Base-by-base conservation (phyloP, 768 basidiomycete genomes). In the Leccinum rimulosum region DNA sequence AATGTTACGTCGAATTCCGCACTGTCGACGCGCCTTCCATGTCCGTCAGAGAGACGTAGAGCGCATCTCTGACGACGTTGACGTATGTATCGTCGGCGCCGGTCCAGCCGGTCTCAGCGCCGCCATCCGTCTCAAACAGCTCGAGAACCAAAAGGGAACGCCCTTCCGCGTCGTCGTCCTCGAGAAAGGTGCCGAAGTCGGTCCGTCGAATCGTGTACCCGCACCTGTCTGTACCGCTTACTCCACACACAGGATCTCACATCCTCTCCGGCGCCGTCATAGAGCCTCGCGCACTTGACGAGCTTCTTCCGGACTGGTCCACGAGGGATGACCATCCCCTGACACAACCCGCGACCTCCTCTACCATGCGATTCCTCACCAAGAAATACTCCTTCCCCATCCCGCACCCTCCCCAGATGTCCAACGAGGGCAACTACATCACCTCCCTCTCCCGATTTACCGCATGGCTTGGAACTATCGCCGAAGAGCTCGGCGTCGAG, bases 381-480 rank as follows among this genome's bases (percentile, higher is more conserved):
- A 60, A 78, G 19, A 84, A 79, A 15, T 69, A 70, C 55, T 82
- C 89, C 11, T 75, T 95, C 61, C 93, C 93, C 12, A 84, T 98
- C 50, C 97, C 94, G 0, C 95, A 98, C 70, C 96, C 97, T 4
- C 95, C 96, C 0, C 95, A 98, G 73, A 99, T 99, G 97, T 78
- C 80, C 67, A 97, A 97, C 79, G 83, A 88, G 30, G 89, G 95
- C 51, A 99, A 98, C 76, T 98, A 93, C 73, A 87, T 98, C 69
- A 77, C 91, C 43, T 96, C 94, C 2, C 84, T 98, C 31, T 95
- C 93, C 1, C 85, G 84, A 35, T 87, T 98, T 61, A 89, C 93
- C 0, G 83, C 91, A 4, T 98, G 96, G 95, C 82, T 99, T 1
- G 91, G 85, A 3, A 75, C 80, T 55, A 82, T 97, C 31, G 96